Percentiles rank a stretch among this genome's conserved stretches.
Evolutionary conservation across 1,139 yeast genomes (phyloP).

Genomic region (Suhomyces choctaworum): DNA sequence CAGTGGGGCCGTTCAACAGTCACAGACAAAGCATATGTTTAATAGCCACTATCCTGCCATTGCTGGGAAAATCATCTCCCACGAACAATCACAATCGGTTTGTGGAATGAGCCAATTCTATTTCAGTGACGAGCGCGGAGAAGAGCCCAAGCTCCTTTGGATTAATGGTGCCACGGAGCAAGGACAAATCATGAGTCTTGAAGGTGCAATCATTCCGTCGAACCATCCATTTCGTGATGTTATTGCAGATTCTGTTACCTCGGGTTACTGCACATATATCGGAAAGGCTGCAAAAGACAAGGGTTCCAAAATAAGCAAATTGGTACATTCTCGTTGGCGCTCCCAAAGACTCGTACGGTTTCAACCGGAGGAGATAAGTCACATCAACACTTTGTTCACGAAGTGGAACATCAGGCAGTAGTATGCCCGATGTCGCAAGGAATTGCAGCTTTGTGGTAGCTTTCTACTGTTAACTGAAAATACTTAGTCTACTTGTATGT

Average conservation of each 20-base stretch:
- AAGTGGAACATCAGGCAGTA: too few species aligned
- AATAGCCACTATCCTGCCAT: slow-evolving; percentile 1
- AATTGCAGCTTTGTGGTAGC: too few species aligned
- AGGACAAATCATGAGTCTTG: slow-evolving; percentile 5
- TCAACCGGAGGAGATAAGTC: not conserved
- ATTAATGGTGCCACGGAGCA: slow-evolving; percentile 10
- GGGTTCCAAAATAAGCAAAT: too few species aligned
- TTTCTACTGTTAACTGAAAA: too few species aligned
- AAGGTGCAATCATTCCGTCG: slow-evolving; percentile 16
- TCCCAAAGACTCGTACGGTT: slow-evolving; percentile 2
- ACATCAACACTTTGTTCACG: not conserved
- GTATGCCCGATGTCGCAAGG: too few species aligned
- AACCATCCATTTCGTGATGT: slow-evolving; percentile 15
- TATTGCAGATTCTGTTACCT: slow-evolving; percentile 1
- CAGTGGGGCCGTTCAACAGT: slow-evolving; percentile 6
- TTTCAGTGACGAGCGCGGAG: slow-evolving; percentile 13
- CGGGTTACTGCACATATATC: not conserved
- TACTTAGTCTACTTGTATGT: too few species aligned
- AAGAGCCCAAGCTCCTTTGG: slow-evolving; percentile 10
- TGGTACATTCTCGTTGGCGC: not conserved
- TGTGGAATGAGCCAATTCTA: slow-evolving; percentile 8
- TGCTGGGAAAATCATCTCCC: not conserved
- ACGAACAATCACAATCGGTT: not conserved
- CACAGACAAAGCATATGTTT: not conserved
- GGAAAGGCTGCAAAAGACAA: too few species aligned